Evolutionary conservation across 2,329 filamentous ascomycete genomes (phyloP), one percentile per base, ranked within the genome.

Genomic region (Cucurbitaria berberidis): DNA sequence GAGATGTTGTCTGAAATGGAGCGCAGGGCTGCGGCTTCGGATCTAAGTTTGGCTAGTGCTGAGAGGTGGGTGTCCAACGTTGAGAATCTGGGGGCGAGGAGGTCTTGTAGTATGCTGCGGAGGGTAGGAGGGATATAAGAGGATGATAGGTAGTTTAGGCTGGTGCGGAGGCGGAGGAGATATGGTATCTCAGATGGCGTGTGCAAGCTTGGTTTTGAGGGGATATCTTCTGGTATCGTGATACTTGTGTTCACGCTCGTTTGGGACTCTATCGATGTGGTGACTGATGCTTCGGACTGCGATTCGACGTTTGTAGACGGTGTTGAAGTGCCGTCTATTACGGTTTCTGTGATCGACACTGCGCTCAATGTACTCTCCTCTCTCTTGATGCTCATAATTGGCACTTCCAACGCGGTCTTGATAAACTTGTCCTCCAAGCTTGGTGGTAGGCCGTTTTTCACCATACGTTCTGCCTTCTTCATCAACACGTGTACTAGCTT

Each of bases 341-440:
- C 42, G 5, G 47, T 55, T 18, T 65, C 53, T 16, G 69, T 58
- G n/a, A 67, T 58, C 6, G 48, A 56, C 0, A 63, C 39, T 2
- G 69, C 60, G 53, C 66, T 74, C 10, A 74, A 49, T 16, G 51
- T 74, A 68, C 72, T 80, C 34, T 84, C 79, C 50, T 86, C 82
- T 40, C 85, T 81, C 66, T 82, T 87, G 35, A 92, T 80, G 27
- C 85, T 85, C 63, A 90, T 78, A 38, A 96, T 79, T 0, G 95
- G 93, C 4, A 87, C 84, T 63, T 95, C 89, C 5, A 99, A 79
- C 2, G 84, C 84, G 66, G 88, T 88, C 45, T 82, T 84, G 8
- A 99, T 86, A 63, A 96, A 96, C 36, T 85, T 88, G 41, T 95
- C 89, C 70, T 97, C 93, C 81, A 99, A 84, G 63, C 89, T 96